A percentile compares a stretch with the other conserved stretches of the same genome.
These are phyloP conservation scores for Helianthus tuberosus DNA, from an alignment of 129 eudicot genomes.

Conservation along the genomic window DNA sequence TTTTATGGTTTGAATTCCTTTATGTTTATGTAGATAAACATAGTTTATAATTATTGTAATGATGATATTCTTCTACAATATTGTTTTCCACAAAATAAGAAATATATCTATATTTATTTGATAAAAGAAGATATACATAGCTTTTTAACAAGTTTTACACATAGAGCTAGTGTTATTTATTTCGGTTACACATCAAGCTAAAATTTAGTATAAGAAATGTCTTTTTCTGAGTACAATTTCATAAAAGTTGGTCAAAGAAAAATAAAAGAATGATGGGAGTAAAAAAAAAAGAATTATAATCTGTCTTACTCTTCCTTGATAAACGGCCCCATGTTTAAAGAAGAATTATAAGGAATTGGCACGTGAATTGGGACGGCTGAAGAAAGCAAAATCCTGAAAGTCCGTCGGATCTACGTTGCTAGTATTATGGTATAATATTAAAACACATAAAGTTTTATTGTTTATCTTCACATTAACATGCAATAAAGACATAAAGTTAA, in stretches of 20 bases:
- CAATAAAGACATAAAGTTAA: conserved; percentile 13
- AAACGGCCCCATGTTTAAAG: conserved; percentile 36
- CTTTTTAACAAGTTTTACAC: no score
- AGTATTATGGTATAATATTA: not conserved
- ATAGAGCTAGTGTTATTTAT: no score
- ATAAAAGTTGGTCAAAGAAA: conserved; percentile 23
- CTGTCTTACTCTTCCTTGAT: conserved; percentile 27
- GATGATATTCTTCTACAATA: no score
- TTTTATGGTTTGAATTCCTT: no score
- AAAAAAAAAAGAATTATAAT: conserved; percentile 1
- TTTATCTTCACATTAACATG: conserved; percentile 24
- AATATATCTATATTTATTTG: no score
- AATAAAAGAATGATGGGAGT: not conserved
- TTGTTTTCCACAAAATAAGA: no score
- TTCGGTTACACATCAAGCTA: no score
- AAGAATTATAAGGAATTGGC: conserved; percentile 19
- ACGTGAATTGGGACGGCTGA: conserved; percentile 35
- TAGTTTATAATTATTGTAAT: no score
- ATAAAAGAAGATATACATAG: no score
- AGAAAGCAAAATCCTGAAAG: conserved; percentile 43
- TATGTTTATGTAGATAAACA: no score
- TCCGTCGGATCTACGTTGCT: conserved; percentile 49
- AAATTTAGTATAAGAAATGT: not conserved
- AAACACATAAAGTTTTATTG: not conserved
- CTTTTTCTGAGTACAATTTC: not conserved